Evolutionary conservation across 192 early-diverging fungal genomes (phyloP).

Genomic region (Coemansia sp.): DNA sequence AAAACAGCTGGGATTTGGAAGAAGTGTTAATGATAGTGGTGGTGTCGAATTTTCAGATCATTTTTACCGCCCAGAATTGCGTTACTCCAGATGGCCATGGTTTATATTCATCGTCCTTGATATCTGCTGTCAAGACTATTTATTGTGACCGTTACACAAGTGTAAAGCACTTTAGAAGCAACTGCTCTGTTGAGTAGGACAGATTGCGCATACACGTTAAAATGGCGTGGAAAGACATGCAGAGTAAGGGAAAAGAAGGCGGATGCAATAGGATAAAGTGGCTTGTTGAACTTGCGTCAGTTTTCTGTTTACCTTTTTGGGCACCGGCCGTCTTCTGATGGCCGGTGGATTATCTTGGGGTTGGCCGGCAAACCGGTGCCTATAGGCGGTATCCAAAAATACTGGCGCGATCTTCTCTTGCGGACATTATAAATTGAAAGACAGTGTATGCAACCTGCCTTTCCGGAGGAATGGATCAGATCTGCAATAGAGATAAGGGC

Average conservation of each 20-base stretch:
- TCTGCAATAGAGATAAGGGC: background rate
- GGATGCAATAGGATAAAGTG: background rate
- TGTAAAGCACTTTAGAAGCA: background rate
- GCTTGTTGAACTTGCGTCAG: background rate
- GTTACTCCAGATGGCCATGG: background rate
- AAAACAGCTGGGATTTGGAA: background rate
- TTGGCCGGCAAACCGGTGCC: background rate
- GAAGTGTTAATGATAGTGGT: background rate
- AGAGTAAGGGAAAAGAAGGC: background rate
- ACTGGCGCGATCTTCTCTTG: background rate
- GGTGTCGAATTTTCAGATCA: background rate
- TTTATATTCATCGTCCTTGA: background rate
- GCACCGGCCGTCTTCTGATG: background rate
- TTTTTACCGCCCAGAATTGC: background rate
- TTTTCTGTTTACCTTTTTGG: conserved; percentile 4
- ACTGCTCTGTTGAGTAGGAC: background rate
- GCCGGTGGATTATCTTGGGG: conserved; percentile 1
- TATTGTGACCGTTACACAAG: background rate
- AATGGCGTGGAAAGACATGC: background rate
- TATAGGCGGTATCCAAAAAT: background rate
- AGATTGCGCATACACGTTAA: background rate
- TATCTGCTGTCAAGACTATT: background rate
- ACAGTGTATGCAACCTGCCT: background rate
- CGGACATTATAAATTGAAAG: background rate
- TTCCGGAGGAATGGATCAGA: background rate